Evolutionary conservation across 1,284 basidiomycete species (phyloP), one percentile per base, ranked within the genome.

Genomic region (Apiotrichum porosum): DNA sequence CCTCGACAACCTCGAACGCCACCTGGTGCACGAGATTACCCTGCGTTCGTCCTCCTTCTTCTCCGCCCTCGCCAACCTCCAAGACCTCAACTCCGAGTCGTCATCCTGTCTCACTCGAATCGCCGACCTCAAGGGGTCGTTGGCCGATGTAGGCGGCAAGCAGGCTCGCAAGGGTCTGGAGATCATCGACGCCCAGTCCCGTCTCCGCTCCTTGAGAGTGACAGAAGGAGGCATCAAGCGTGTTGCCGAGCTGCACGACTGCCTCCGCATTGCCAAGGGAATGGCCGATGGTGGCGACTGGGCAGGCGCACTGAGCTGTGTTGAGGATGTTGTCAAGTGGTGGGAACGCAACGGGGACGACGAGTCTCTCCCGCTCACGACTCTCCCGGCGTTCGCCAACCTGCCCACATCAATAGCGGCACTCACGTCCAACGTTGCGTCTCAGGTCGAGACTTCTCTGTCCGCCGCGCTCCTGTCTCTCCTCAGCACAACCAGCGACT

Each of bases 11-110:
- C 82, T 98, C 53, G 94, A 99, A 65, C 84, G 92, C 56, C 93
- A 98, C 67, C 85, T 99, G 45, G 83, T 95, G 14, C 83, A 84
- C 58, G 94, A 97, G 73, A 95, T 99, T 47, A 86, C 88, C 8
- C 76, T 86, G 10, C 85, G 93, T 5, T 90, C 90, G 0, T 82
- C 88, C 0, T 91, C 90, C 3, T 98, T 99, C 80, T 99, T 98
- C 66, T 87, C 92, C 1, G 95, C 94, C 1, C 81, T 99, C 19
- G 83, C 89, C 9, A 97, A 97, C 68, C 78, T 98, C 12, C 88
- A 97, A 64, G 86, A 91, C 56, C 80, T 98, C 6, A 88, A 91
- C 62, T 82, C 86, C 6, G 90, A 97, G 67, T 92, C 90, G 0
- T 80, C 84, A 30, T 81, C 84, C 24, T 94, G 92, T 62, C 77